phyloP scores from a whole-genome alignment of 768 basidiomycete species.

The Leccinum aurantiacum region DNA sequence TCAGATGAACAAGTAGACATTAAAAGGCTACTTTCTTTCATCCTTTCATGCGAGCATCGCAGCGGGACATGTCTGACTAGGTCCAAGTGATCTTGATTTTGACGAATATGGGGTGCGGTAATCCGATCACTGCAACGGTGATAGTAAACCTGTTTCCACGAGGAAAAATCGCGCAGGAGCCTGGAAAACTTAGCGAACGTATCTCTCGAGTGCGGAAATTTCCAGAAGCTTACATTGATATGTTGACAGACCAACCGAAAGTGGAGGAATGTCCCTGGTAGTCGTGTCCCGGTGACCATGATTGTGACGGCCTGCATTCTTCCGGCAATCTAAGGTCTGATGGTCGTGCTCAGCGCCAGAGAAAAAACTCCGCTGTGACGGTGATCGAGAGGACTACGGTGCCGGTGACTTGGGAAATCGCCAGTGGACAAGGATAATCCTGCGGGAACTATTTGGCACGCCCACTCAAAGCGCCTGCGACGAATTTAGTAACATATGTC shows the following conservation, averaged over 20 bases:
- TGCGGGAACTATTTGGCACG: not conserved
- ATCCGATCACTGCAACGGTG: not conserved
- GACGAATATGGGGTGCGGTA: not conserved
- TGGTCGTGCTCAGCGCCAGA: not conserved
- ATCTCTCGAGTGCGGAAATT: not conserved
- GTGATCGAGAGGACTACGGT: constrained; percentile 12
- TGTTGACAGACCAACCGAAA: constrained; percentile 2
- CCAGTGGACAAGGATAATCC: constrained; percentile 19
- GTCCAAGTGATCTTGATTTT: constrained; percentile 7
- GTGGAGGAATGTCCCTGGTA: constrained; percentile 5
- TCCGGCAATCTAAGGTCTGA: constrained; percentile 13
- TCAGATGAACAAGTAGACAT: not conserved
- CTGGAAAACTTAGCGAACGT: constrained; percentile 1
- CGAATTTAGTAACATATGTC: constrained; percentile 13
- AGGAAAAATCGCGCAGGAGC: constrained; percentile 7
- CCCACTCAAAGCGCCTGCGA: constrained; percentile 6
- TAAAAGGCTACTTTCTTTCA: not conserved
- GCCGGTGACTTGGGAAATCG: constrained; percentile 23
- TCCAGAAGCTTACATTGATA: not conserved
- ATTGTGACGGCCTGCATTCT: constrained; percentile 6
- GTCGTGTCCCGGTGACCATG: constrained; percentile 12
- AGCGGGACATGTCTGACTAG: constrained; percentile 1
- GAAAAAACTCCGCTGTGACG: constrained; percentile 11
- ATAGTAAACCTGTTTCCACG: constrained; percentile 10
- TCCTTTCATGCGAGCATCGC: constrained; percentile 1